These are phyloP conservation scores for Tricholoma terreum DNA, from an alignment of 768 basidiomycete genomes.

Conservation along the genomic window DNA sequence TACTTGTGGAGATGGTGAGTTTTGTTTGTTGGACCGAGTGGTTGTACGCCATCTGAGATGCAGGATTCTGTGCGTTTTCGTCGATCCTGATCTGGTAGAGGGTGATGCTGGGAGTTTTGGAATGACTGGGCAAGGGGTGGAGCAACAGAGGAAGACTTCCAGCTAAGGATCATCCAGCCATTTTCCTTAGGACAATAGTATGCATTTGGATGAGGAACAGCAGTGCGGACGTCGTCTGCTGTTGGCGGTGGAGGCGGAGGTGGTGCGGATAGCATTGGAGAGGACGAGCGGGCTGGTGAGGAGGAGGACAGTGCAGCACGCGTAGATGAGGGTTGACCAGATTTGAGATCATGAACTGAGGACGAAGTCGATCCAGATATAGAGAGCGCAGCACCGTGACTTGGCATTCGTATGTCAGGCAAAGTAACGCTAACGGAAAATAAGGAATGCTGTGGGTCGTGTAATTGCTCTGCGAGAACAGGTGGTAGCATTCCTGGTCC, in stretches of 20 bases:
- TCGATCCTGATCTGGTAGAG: conserved; percentile 54
- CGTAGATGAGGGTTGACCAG: background rate
- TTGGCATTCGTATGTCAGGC: conserved; percentile 17
- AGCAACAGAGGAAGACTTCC: conserved; percentile 59
- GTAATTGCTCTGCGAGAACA: conserved; percentile 60
- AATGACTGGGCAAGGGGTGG: conserved; percentile 63
- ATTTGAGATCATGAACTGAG: background rate
- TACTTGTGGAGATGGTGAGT: conserved; percentile 86
- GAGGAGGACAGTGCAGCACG: background rate
- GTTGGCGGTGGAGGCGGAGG: conserved; percentile 35
- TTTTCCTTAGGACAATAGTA: conserved; percentile 83
- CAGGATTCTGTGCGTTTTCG: conserved; percentile 52
- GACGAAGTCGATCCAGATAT: background rate
- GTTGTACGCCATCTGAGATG: conserved; percentile 46
- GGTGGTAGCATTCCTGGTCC: conserved; percentile 72
- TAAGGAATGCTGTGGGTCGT: conserved; percentile 70
- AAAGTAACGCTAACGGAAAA: conserved; percentile 52
- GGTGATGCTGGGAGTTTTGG: conserved; percentile 32
- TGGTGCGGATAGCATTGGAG: conserved; percentile 1
- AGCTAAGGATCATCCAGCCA: conserved; percentile 74
- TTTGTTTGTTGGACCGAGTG: conserved; percentile 47
- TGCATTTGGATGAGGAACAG: conserved; percentile 78
- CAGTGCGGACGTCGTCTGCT: conserved; percentile 60
- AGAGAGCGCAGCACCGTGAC: background rate
- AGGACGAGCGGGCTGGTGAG: conserved; percentile 6